Base-by-base conservation (phyloP, 371 early-diverging fungal species). In the Mucor piriformis region DNA sequence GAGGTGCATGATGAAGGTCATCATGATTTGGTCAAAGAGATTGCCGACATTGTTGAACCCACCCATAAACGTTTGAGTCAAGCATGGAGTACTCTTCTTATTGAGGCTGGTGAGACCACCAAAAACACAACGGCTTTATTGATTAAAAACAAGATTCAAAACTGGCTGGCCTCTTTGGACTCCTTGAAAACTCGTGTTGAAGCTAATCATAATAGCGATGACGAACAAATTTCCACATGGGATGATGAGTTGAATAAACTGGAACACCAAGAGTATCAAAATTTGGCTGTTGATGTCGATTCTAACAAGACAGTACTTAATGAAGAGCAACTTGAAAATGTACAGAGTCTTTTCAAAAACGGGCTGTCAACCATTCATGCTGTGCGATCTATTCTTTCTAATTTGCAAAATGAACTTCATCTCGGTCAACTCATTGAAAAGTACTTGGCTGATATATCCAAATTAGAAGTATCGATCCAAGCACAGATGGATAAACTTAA, bases 381-480 rank as follows among this genome's bases (percentile, higher is more conserved):
- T 1, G 50, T 66, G 15, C 48, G 48, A 6, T 5, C n/a, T 15
- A 42, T 50, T 8, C 38, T 73, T 7, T 42, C 50, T 15, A 32
- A 35, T 10, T 21, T 54, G 5, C 50, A 67, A 25, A 50, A 60
- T 18, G 48, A 52, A 10, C 18, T 64, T 6, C 61, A 64, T 13
- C 34, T 69, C 5, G 42, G 42, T 24, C 64, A 69, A 15, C 21
- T 69, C 47, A 58, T 60, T 18, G 46, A 57, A 13, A 59, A 52
- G 6, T 73, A 66, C 15, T 23, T 49, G 10, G 38, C 43, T 23
- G 63, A 67, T 50, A 54, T 58, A 11, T 33, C 40, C 2, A 32
- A 35, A 13, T 46, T 73, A 8, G 52, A 66, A 50, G 18, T 23
- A 1, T 44, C 43, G 1, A 40, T 66, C 5, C 40, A 50, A 11